phyloP scores from a whole-genome alignment of 352 stramenopile species.

The Phytophthora meadii region DNA sequence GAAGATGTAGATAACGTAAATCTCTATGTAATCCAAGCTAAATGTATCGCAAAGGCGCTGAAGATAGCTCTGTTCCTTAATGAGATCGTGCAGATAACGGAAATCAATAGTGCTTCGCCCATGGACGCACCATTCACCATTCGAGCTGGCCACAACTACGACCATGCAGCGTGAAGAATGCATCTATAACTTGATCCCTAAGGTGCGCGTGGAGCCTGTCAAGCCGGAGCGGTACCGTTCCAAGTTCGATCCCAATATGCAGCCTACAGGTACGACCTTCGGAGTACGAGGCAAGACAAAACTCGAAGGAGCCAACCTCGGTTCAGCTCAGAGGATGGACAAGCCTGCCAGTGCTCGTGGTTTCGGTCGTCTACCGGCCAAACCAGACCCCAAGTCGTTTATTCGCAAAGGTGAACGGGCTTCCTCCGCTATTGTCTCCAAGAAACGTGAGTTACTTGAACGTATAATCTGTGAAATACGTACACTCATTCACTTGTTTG shows the following conservation, averaged over 20 bases:
- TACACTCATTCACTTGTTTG: background rate
- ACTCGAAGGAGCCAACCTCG: constrained; percentile 73
- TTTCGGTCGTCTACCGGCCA: constrained; percentile 64
- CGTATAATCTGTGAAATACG: no score
- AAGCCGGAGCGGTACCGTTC: constrained; percentile 91
- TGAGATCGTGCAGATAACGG: constrained; percentile 24
- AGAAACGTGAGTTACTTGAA: constrained; percentile 36
- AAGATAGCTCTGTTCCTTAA: constrained; percentile 29
- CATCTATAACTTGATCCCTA: constrained; percentile 94
- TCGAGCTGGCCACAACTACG: constrained; percentile 8
- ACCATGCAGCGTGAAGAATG: constrained; percentile 84
- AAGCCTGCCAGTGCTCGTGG: constrained; percentile 64
- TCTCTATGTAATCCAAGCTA: background rate
- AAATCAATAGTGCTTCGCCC: constrained; percentile 10
- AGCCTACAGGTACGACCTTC: constrained; percentile 91
- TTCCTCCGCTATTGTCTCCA: constrained; percentile 49
- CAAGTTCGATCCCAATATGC: constrained; percentile 86
- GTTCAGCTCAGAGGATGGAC: constrained; percentile 47
- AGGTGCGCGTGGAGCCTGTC: constrained; percentile 55
- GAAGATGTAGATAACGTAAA: background rate
- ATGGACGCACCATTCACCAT: constrained; percentile 15
- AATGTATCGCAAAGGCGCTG: background rate
- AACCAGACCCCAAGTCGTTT: constrained; percentile 78
- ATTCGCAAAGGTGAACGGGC: constrained; percentile 74
- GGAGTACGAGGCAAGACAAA: constrained; percentile 74